Evolutionary conservation across 2,329 filamentous ascomycete genomes (phyloP).

Genomic region (Sclerotinia borealis): DNA sequence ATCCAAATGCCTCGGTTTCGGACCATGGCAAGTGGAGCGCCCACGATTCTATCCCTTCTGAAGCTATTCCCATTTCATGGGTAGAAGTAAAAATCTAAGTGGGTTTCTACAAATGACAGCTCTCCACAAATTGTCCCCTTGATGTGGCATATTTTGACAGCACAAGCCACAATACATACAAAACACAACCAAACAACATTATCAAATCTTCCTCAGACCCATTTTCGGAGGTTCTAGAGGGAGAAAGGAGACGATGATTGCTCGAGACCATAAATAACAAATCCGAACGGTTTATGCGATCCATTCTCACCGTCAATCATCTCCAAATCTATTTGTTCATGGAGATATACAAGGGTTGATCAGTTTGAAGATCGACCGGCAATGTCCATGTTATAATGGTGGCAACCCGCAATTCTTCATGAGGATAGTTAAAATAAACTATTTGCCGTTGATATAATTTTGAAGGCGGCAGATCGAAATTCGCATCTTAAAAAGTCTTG

Average conservation of each 20-base stretch:
- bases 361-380: neutral
- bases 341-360: neutral
- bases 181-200: neutral
- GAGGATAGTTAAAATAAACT: neutral
- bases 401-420: neutral
- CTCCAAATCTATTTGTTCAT: neutral
- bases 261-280: neutral
- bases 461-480: neutral
- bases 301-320: neutral
- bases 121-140: constrained; percentile 1
- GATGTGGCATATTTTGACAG: neutral
- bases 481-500: neutral
- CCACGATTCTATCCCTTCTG: neutral
- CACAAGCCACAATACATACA: neutral
- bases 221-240: neutral
- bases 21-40: neutral
- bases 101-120: neutral
- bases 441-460: neutral
- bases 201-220: neutral
- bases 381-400: neutral
- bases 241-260: neutral
- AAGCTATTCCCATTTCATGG: constrained; percentile 12
- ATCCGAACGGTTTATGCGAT: neutral
- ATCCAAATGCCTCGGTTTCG: neutral
- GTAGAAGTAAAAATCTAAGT: constrained; percentile 1